These are phyloP conservation scores for Macadamia integrifolia DNA, from an alignment of 164 flowering plant genomes.

Conservation along the genomic window DNA sequence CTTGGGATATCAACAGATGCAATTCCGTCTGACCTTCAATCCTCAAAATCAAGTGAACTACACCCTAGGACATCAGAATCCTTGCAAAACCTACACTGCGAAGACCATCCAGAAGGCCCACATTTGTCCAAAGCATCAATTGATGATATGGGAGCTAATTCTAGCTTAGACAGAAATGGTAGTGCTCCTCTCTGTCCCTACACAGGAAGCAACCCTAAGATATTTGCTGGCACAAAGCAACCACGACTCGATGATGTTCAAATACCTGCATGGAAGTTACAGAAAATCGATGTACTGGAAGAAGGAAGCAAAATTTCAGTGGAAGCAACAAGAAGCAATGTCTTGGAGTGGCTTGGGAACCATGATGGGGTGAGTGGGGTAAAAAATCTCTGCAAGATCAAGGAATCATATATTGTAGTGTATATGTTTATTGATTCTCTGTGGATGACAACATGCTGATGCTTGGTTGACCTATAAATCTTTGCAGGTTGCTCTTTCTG, in stretches of 20 bases:
- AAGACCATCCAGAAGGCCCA: conserved; percentile 1
- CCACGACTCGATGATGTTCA: conserved; percentile 4
- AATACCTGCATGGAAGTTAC: conserved; percentile 23
- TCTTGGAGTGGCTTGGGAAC: conserved; percentile 36
- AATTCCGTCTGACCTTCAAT: conserved; percentile 5
- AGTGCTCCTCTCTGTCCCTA: background rate
- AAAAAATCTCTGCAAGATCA: no score
- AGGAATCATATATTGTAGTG: background rate
- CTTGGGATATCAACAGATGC: conserved; percentile 19
- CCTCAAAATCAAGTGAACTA: conserved; percentile 12
- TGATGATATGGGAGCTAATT: background rate
- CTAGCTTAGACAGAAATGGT: conserved; percentile 8
- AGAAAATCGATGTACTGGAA: conserved; percentile 18
- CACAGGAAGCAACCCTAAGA: background rate
- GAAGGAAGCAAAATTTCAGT: conserved; percentile 2
- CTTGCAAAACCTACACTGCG: background rate
- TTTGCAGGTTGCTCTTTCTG: conserved; percentile 39
- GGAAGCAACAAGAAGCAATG: conserved; percentile 33
- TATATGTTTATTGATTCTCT: background rate
- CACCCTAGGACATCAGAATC: conserved; percentile 7
- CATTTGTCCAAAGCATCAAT: conserved; percentile 6
- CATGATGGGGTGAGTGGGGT: conserved; percentile 36
- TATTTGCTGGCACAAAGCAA: conserved; percentile 7
- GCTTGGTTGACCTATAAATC: background rate
- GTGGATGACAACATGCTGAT: background rate